Evolutionary conservation across 2,329 filamentous ascomycete genomes (phyloP).

Genomic region (Scytalidium sp.): DNA sequence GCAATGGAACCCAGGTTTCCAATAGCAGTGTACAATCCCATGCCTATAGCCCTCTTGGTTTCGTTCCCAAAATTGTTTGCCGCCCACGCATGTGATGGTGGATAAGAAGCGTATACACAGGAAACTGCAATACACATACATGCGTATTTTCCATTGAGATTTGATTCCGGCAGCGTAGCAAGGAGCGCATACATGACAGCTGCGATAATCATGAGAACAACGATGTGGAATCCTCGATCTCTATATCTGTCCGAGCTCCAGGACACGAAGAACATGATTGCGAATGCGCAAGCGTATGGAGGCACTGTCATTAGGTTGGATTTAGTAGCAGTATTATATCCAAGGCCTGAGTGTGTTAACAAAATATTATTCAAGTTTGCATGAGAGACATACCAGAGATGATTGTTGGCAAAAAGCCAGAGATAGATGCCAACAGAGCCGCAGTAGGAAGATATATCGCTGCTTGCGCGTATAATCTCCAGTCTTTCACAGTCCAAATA

Average conservation of each 20-base stretch:
- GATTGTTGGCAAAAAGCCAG: slow-evolving; percentile 76
- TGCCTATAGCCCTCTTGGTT: slow-evolving; percentile 15
- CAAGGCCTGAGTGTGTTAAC: slow-evolving; percentile 13
- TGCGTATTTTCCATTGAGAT: slow-evolving; percentile 12
- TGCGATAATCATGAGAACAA: slow-evolving; percentile 5
- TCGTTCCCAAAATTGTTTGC: slow-evolving; percentile 20
- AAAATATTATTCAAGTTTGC: background rate
- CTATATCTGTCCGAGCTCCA: slow-evolving; percentile 15
- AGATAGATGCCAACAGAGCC: slow-evolving; percentile 65
- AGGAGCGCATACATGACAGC: slow-evolving; percentile 9
- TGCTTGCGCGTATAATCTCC: slow-evolving; percentile 75
- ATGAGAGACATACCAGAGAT: slow-evolving; percentile 47
- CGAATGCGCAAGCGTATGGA: slow-evolving; percentile 62
- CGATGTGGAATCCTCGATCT: slow-evolving; percentile 17
- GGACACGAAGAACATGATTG: slow-evolving; percentile 4
- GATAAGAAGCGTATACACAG: slow-evolving; percentile 16
- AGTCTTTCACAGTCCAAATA: slow-evolving; percentile 57
- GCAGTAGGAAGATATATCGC: slow-evolving; percentile 73
- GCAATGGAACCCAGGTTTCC: slow-evolving; percentile 20
- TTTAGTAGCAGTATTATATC: slow-evolving; percentile 45
- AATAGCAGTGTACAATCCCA: slow-evolving; percentile 15
- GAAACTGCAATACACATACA: slow-evolving; percentile 11
- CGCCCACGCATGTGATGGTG: slow-evolving; percentile 16
- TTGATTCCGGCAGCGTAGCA: slow-evolving; percentile 10
- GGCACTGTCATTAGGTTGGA: slow-evolving; percentile 72